Conservation (phyloP, 208 protist species). For the Strigomonas galati region DNA sequence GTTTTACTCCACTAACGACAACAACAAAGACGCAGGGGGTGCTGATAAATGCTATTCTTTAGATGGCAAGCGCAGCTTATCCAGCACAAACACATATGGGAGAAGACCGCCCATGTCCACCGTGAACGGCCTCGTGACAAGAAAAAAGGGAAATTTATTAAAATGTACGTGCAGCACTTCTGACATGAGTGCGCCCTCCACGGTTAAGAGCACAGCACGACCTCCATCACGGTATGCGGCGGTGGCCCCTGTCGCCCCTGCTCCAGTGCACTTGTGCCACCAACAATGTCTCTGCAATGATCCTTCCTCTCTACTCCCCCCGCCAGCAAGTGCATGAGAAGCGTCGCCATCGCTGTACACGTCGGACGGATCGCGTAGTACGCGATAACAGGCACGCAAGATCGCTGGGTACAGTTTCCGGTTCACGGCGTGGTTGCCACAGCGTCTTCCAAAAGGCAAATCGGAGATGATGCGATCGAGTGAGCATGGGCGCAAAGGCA, state of each 20-base stretch:
- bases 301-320: neutral
- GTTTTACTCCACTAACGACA: no score
- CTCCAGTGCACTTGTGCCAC: neutral
- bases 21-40: no score
- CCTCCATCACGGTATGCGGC: conserved; percentile 12
- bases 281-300: neutral
- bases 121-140: conserved; percentile 29
- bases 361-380: conserved; percentile 19
- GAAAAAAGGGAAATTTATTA: conserved; percentile 24
- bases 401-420: conserved; percentile 39
- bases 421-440: conserved; percentile 52
- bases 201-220: conserved; percentile 53
- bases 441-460: conserved; percentile 63
- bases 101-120: conserved; percentile 51
- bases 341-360: neutral
- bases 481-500: conserved; percentile 31
- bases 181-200: conserved; percentile 40
- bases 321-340: neutral
- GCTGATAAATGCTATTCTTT: no score
- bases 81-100: conserved; percentile 53
- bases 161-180: conserved; percentile 21
- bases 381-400: conserved; percentile 41
- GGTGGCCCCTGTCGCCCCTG: neutral
- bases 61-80: conserved; percentile 16
- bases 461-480: conserved; percentile 63